phyloP scores from a whole-genome alignment of 2,329 filamentous ascomycete genomes.

The Chrysoporthe austroafricana region DNA sequence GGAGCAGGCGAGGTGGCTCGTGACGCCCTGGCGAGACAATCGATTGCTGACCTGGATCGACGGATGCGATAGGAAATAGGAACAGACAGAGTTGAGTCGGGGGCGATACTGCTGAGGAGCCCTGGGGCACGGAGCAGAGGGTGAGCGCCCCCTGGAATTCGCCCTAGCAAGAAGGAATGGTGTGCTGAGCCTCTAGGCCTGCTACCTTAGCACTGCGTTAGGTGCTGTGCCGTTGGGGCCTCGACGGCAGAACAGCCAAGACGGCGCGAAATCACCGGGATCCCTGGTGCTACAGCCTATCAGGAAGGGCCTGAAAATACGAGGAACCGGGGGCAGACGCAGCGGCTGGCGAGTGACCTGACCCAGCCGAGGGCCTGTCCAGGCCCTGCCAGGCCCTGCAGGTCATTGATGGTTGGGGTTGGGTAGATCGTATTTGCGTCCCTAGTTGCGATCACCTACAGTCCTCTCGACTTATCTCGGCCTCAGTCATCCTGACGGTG shows the following conservation, averaged over 20 bases:
- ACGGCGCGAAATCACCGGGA: not conserved
- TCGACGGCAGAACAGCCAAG: not conserved
- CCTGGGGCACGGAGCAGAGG: not conserved
- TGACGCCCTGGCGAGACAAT: constrained; percentile 6
- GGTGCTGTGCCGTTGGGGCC: no score
- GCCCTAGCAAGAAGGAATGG: constrained; percentile 12
- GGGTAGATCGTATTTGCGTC: no score
- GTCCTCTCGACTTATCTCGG: not conserved
- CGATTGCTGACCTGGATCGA: not conserved
- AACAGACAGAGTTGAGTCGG: constrained; percentile 3
- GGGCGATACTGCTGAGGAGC: not conserved
- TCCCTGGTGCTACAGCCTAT: constrained; percentile 4
- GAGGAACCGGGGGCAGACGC: not conserved
- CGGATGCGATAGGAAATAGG: constrained; percentile 3
- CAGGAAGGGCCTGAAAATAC: constrained; percentile 8
- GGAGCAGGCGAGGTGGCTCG: not conserved
- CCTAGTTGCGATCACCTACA: no score
- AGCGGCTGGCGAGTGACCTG: not conserved
- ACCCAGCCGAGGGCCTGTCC: not conserved
- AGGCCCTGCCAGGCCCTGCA: constrained; percentile 1
- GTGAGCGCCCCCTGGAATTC: constrained; percentile 12
- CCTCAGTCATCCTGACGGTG: not conserved
- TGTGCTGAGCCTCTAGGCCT: constrained; percentile 7
- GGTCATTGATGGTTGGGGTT: not conserved
- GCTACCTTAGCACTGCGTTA: not conserved